phyloP scores from a whole-genome alignment of 768 basidiomycete genomes.

The Boletus sp. region DNA sequence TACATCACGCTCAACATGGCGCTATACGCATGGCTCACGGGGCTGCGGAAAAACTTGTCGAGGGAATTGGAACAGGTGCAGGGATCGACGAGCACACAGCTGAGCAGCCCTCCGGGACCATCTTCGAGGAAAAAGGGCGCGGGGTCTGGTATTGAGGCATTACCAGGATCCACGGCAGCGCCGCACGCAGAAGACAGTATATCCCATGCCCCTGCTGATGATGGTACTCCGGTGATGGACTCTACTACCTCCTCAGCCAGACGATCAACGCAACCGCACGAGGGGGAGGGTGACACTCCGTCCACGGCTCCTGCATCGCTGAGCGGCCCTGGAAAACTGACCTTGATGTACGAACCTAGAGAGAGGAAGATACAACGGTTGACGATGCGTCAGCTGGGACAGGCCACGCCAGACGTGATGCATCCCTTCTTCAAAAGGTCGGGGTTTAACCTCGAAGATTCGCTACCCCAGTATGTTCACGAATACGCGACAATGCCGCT shows the following conservation, averaged over 20 bases:
- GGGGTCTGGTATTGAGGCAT: slow-evolving; percentile 11
- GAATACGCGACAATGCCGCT: slow-evolving; percentile 83
- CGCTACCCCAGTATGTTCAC: slow-evolving; percentile 82
- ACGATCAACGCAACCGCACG: slow-evolving; percentile 19
- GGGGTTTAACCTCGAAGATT: slow-evolving; percentile 80
- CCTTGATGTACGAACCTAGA: slow-evolving; percentile 53
- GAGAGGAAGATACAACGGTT: slow-evolving; percentile 71
- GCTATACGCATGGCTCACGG: slow-evolving; percentile 78
- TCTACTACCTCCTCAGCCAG: slow-evolving; percentile 1
- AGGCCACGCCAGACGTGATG: slow-evolving; percentile 88
- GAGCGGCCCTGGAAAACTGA: slow-evolving; percentile 14
- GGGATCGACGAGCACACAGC: slow-evolving; percentile 50
- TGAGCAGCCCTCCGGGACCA: slow-evolving; percentile 33
- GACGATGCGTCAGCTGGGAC: slow-evolving; percentile 81
- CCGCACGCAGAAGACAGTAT: slow-evolving; percentile 9
- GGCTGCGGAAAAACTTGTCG: slow-evolving; percentile 70
- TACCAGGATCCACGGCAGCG: not conserved
- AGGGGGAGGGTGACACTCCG: slow-evolving; percentile 5
- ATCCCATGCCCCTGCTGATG: slow-evolving; percentile 5
- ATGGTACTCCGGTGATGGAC: slow-evolving; percentile 5
- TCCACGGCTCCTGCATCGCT: not conserved
- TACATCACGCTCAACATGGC: slow-evolving; percentile 84
- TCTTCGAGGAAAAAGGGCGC: slow-evolving; percentile 37
- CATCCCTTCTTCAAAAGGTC: slow-evolving; percentile 84
- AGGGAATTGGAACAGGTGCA: slow-evolving; percentile 77